Percentiles rank a stretch among this genome's conserved stretches.
phyloP scores from a whole-genome alignment of 2,329 filamentous ascomycete species.

The Trichophyton schoenleinii region DNA sequence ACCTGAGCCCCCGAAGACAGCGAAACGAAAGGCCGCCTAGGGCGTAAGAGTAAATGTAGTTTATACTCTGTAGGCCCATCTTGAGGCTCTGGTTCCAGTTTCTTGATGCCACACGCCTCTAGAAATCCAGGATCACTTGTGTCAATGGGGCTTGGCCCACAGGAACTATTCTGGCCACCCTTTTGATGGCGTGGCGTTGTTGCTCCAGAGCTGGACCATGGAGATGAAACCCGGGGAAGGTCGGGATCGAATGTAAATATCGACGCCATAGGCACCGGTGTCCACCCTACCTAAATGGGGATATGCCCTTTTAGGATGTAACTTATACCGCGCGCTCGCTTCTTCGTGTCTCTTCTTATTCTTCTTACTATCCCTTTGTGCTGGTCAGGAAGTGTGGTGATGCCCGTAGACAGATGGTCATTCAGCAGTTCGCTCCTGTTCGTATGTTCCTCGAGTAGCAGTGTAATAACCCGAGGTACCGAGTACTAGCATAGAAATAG shows the following conservation, averaged over 20 bases:
- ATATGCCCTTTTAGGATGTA: neutral
- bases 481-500: constrained; percentile 9
- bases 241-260: constrained; percentile 93
- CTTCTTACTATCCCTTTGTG: neutral
- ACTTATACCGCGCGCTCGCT: neutral
- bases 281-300: neutral
- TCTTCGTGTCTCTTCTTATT: neutral
- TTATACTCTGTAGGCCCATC: constrained; percentile 96
- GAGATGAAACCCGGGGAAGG: constrained; percentile 75
- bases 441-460: constrained; percentile 11
- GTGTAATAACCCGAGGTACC: constrained; percentile 11
- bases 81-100: constrained; percentile 79
- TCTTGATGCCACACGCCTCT: constrained; percentile 54
- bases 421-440: neutral
- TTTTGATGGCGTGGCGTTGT: constrained; percentile 27
- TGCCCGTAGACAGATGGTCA: neutral
- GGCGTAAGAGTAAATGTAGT: constrained; percentile 71
- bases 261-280: constrained; percentile 58
- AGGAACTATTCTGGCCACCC: constrained; percentile 15
- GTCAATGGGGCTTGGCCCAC: constrained; percentile 22
- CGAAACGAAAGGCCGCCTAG: constrained; percentile 58
- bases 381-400: neutral
- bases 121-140: constrained; percentile 29
- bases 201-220: constrained; percentile 58
- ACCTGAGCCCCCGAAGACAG: constrained; percentile 53